Conservation (phyloP, 179 eudicot genomes). For the Kewa caespitosa region DNA sequence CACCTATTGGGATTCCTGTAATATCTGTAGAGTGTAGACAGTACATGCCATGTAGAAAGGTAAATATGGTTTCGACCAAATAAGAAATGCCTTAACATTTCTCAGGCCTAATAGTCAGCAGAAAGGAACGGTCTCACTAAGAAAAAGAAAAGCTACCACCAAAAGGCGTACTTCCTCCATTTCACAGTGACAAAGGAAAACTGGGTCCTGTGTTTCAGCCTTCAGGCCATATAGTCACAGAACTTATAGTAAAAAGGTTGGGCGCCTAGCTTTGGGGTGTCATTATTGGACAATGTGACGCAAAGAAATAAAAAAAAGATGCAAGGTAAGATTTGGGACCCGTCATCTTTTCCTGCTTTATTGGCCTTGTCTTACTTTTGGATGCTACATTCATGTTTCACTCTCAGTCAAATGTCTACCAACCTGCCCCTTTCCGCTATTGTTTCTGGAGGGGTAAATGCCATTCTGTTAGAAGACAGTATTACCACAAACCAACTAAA, state of each 20-base stretch:
- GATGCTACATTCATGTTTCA: neutral
- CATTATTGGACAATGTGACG: neutral
- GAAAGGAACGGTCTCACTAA: neutral
- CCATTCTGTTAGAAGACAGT: neutral
- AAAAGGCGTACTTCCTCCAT: neutral
- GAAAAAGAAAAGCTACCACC: slow-evolving; percentile 1
- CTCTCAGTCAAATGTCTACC: neutral
- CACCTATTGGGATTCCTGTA: too few species aligned
- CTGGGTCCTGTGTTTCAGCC: neutral
- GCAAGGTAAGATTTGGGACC: neutral
- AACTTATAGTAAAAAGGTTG: neutral
- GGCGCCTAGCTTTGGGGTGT: neutral
- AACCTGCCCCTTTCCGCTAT: neutral
- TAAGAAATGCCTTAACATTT: neutral
- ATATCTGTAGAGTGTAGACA: too few species aligned
- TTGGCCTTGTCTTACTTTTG: neutral
- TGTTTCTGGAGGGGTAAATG: neutral
- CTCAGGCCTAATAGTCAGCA: neutral
- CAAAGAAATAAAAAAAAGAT: neutral
- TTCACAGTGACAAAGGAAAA: neutral
- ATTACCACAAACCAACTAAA: neutral
- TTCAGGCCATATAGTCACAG: neutral
- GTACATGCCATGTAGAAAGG: too few species aligned
- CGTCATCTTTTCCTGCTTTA: neutral
- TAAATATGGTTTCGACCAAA: neutral